Percentiles rank a stretch among this genome's conserved stretches.
Conservation (phyloP, 1,284 basidiomycete species). For the Sutorius eximius region DNA sequence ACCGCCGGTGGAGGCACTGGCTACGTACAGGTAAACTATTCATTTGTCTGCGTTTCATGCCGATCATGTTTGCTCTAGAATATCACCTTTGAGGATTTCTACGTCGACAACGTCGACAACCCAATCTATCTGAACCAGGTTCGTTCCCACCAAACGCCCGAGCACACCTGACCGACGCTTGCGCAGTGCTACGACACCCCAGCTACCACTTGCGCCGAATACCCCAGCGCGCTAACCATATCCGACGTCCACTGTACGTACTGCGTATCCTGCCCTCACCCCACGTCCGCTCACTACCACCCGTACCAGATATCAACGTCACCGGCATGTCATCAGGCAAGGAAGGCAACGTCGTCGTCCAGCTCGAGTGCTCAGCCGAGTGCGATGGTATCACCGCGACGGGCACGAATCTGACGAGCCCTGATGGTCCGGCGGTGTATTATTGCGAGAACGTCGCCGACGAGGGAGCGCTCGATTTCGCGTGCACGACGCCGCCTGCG, state of each 20-base stretch:
- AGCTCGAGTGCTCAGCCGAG: slow-evolving; percentile 34
- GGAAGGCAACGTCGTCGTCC: slow-evolving; percentile 33
- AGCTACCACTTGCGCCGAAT: slow-evolving; percentile 31
- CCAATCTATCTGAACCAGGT: slow-evolving; percentile 36
- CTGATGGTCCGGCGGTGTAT: slow-evolving; percentile 11
- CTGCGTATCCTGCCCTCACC: too few species aligned
- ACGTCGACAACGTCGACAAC: slow-evolving; percentile 42
- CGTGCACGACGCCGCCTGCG: slow-evolving; percentile 13
- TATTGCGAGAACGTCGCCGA: slow-evolving; percentile 23
- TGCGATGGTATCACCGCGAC: slow-evolving; percentile 23
- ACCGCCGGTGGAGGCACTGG: slow-evolving; percentile 37
- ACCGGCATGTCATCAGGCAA: slow-evolving; percentile 35
- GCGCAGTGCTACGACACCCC: slow-evolving; percentile 41
- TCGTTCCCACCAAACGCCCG: background rate
- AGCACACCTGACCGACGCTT: slow-evolving; percentile 4
- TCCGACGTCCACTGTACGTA: slow-evolving; percentile 34
- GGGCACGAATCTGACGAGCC: slow-evolving; percentile 13
- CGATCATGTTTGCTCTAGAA: slow-evolving; percentile 26
- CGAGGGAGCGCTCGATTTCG: slow-evolving; percentile 20
- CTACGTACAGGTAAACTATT: slow-evolving; percentile 28
- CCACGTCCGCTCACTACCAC: slow-evolving; percentile 2
- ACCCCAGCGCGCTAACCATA: slow-evolving; percentile 37
- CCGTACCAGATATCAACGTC: slow-evolving; percentile 28
- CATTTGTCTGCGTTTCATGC: background rate
- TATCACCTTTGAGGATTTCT: slow-evolving; percentile 41